Evolutionary conservation across 164 flowering plant genomes (phyloP).

Genomic region (Annona squamosa): DNA sequence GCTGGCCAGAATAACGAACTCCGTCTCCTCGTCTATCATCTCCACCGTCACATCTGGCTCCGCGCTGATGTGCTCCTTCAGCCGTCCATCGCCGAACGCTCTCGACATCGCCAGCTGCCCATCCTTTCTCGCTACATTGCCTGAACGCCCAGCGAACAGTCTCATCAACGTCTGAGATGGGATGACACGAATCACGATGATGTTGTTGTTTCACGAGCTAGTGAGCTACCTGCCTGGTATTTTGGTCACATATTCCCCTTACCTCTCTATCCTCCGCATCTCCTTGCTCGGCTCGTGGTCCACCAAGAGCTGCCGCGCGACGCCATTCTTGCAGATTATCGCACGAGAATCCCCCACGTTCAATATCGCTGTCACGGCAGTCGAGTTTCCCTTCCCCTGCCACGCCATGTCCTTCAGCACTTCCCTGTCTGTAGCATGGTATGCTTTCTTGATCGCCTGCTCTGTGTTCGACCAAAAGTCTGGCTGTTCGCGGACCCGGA

Average conservation of each 20-base stretch:
- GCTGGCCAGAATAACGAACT: conserved; percentile 6
- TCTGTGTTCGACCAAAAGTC: conserved; percentile 16
- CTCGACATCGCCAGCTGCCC: conserved; percentile 91
- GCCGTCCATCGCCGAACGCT: conserved; percentile 81
- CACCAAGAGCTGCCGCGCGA: conserved; percentile 66
- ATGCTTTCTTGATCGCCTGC: conserved; percentile 68
- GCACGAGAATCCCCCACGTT: conserved; percentile 92
- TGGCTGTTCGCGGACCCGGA: too few species aligned
- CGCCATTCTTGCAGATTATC: conserved; percentile 60
- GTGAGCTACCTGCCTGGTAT: conserved; percentile 37
- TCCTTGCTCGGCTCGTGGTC: conserved; percentile 81
- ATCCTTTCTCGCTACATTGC: conserved; percentile 83
- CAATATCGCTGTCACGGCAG: conserved; percentile 85
- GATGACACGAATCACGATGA: too few species aligned
- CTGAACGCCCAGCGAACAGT: conserved; percentile 20
- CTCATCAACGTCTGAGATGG: too few species aligned
- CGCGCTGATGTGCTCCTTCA: conserved; percentile 46
- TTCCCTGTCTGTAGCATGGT: conserved; percentile 46
- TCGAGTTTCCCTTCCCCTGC: conserved; percentile 77
- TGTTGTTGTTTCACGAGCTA: too few species aligned
- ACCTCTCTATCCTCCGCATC: conserved; percentile 42
- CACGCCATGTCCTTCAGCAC: conserved; percentile 41
- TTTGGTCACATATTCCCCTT: conserved; percentile 70
- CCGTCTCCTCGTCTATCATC: conserved; percentile 7
- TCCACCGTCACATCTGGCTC: conserved; percentile 5